A percentile compares a stretch with the other conserved stretches of the same genome.
These are phyloP conservation scores for Chrysoporthe puriensis DNA, from an alignment of 2,329 filamentous ascomycete genomes.

Conservation along the genomic window DNA sequence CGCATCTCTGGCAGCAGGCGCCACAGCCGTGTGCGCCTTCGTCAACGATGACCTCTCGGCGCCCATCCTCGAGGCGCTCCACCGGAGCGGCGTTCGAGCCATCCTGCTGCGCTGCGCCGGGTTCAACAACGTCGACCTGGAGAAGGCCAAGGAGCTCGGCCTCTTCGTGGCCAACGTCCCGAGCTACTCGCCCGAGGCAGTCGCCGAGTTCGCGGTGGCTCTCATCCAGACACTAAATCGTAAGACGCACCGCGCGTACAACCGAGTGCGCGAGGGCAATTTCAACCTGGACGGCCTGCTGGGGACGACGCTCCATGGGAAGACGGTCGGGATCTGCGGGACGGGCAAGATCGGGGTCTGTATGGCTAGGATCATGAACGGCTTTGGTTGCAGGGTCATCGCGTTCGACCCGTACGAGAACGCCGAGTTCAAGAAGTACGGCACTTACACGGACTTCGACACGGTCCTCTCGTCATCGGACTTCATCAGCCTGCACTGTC, in stretches of 20 bases:
- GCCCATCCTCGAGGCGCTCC: conserved; percentile 55
- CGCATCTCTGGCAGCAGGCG: conserved; percentile 54
- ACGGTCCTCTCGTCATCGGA: conserved; percentile 59
- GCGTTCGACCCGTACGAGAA: conserved; percentile 62
- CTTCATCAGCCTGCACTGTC: conserved; percentile 69
- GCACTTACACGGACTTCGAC: conserved; percentile 58
- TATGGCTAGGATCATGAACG: conserved; percentile 63
- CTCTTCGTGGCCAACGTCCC: conserved; percentile 69
- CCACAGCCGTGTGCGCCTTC: conserved; percentile 67
- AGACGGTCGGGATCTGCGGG: conserved; percentile 69
- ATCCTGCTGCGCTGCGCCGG: conserved; percentile 70
- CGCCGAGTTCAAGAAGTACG: conserved; percentile 52
- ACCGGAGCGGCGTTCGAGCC: conserved; percentile 54
- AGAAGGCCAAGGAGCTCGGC: conserved; percentile 54
- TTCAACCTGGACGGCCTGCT: conserved; percentile 68
- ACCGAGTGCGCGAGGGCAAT: conserved; percentile 70
- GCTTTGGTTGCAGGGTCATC: conserved; percentile 66
- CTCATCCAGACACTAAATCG: conserved; percentile 70
- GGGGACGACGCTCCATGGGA: conserved; percentile 63
- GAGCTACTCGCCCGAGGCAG: conserved; percentile 69
- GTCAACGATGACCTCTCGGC: conserved; percentile 65
- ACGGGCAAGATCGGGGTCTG: conserved; percentile 68
- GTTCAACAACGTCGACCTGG: conserved; percentile 69
- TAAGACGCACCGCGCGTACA: conserved; percentile 69
- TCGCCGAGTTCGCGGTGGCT: conserved; percentile 71